Evolutionary conservation across 2,329 filamentous ascomycete genomes (phyloP).

Genomic region (Arthroderma sp.): DNA sequence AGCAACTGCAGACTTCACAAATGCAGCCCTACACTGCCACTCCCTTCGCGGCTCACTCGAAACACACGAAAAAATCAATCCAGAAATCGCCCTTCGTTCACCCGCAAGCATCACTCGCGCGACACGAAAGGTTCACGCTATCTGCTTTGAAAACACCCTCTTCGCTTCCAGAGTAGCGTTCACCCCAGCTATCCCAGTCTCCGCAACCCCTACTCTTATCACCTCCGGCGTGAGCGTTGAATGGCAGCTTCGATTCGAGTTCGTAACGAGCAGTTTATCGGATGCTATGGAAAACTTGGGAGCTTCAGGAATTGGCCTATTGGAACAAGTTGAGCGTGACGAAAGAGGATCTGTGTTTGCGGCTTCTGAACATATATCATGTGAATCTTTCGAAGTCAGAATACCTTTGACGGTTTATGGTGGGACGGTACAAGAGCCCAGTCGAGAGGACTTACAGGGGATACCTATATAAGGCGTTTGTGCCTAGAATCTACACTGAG

Average conservation of each 20-base stretch:
- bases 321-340: conserved; percentile 69
- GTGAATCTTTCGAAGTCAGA: conserved; percentile 81
- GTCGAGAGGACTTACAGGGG: conserved; percentile 31
- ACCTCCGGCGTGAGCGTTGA: conserved; percentile 78
- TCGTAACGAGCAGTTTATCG: conserved; percentile 59
- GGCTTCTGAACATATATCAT: conserved; percentile 63
- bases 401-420: conserved; percentile 74
- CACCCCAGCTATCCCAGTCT: conserved; percentile 66
- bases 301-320: conserved; percentile 40
- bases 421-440: conserved; percentile 37
- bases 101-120: conserved; percentile 76
- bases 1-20: conserved; percentile 70
- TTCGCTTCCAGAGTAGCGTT: conserved; percentile 72
- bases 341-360: conserved; percentile 67
- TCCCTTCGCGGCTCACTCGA: conserved; percentile 75
- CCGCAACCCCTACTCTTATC: conserved; percentile 79
- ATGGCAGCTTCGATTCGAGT: conserved; percentile 85
- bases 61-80: conserved; percentile 71
- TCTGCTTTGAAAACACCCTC: conserved; percentile 67
- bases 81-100: conserved; percentile 68
- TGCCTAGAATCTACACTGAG: background rate
- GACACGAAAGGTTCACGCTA: conserved; percentile 68
- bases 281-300: conserved; percentile 26
- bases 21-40: conserved; percentile 69
- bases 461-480: conserved; percentile 26